Base-by-base conservation (phyloP, 306 rosid genomes). In the Sphenostylis stenocarpa region DNA sequence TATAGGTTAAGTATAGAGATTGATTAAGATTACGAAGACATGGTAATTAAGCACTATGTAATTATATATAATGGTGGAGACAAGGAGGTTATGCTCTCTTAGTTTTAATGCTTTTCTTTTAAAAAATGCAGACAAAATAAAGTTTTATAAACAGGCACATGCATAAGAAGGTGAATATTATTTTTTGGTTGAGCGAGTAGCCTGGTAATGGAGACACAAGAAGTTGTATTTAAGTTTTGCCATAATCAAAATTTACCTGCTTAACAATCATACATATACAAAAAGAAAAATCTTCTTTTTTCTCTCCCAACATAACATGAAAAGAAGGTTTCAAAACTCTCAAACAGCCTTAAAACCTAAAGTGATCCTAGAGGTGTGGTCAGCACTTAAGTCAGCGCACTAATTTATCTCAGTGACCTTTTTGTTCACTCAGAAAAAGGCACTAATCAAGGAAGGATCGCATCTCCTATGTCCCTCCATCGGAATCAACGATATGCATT, bases 371-470 rank as follows among this genome's bases (percentile, higher is more conserved):
- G 16, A 29, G 21, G 29, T 28, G 66, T 16, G 67, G 19, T 67
- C 76, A 82, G 82, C 82, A 56, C 82, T 72, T 43, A 66, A 67
- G 86, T 83, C 80, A 83, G 80, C 83, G 72, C 75, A 66, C 85
- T 82, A 44, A 21, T 44, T 44, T 16, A 33, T 67, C 58, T 62
- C 9, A 39, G 44, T 45, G 38, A 29, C 68, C 74, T 79, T 72
- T 70, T 66, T 48, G 36, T 52, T 51, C 49, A 1, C 43, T 51
- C 14, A 3, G 12, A 58, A 70, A 47, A 49, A 47, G 20, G 24
- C 20, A 13, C 7, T n/a, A n/a, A n/a, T n/a, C 21, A 5, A 23
- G 60, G 63, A 16, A 58, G 69, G 26, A 73, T 47, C 11, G 3
- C 49, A 19, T 1, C 20, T 23, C 8, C 3, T 9, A 39, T 21